Base-by-base conservation (phyloP, 768 basidiomycete genomes). In the Hortiboletus flavorubellus region DNA sequence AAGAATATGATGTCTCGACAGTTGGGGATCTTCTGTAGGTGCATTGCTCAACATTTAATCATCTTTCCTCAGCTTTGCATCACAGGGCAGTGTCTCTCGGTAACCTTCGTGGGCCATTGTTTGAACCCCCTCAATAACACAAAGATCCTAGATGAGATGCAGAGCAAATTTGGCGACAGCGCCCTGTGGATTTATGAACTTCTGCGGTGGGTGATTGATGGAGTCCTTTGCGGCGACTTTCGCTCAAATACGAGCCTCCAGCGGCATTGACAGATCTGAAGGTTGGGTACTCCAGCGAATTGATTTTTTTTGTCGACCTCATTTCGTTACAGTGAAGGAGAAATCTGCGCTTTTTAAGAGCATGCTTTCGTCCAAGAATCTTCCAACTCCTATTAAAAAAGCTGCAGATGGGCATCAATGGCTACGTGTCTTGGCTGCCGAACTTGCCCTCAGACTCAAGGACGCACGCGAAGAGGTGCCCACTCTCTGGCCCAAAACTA, bases 341-440 rank as follows among this genome's bases (percentile, higher is more conserved):
- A 92, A 92, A 69, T 78, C 86, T 15, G 75, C 78, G 0, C 73
- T 89, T 31, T 87, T 82, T 58, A 98, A 97, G 75, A 93, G 91
- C 63, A 98, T 98, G 96, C 74, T 93, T 50, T 92, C 93, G 0
- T 88, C 93, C n/a, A 99, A 99, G 70, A 98, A 98, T 65, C 80
- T 98, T 23, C 84, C 87, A 0, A 82, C 84, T 34, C 82, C 89
- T 0, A 84, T 98, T 23, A 88, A 79, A 7, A 86, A 84, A 40
- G 73, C 80, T 14, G 77, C 83, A 3, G 87, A 94, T 55, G 95
- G 93, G 1, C 78, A 82, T 43, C 91, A 93, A 52, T 98, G 97
- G 97, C 82, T 99, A 44, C 80, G 88, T 10, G 87, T 98, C 10
- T 81, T 98, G 29, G 87, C 93, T 34, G 91, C 93, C 14, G 97